A percentile compares a stretch with the other conserved stretches of the same genome.
phyloP scores from a whole-genome alignment of 2,329 filamentous ascomycete genomes.

The Trichoderma arundinaceum region DNA sequence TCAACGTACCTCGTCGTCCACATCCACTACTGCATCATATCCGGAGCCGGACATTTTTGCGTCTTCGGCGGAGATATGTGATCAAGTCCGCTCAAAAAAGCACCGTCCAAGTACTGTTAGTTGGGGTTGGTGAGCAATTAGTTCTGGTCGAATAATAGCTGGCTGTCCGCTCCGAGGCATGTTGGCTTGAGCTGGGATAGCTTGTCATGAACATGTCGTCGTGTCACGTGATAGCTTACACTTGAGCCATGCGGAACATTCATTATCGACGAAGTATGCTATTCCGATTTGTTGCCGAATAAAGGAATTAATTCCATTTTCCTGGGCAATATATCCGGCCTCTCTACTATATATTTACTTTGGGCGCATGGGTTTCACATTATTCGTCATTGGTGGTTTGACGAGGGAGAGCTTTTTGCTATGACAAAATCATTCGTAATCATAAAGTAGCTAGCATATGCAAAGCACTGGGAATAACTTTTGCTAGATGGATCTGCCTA shows the following conservation, averaged over 20 bases:
- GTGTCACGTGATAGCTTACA: constrained; percentile 24
- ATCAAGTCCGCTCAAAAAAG: not conserved
- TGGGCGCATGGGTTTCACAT: not conserved
- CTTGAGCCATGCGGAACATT: not conserved
- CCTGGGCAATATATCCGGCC: not conserved
- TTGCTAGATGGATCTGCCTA: not conserved
- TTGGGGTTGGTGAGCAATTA: not conserved
- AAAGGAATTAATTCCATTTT: not conserved
- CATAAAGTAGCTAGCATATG: not conserved
- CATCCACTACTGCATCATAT: constrained; percentile 97
- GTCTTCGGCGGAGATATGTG: constrained; percentile 2
- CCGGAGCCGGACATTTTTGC: constrained; percentile 76
- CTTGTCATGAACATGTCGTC: constrained; percentile 11
- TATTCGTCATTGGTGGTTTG: not conserved
- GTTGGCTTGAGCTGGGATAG: constrained; percentile 23
- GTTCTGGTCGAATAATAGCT: not conserved
- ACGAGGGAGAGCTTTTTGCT: not conserved
- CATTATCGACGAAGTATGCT: too few species aligned
- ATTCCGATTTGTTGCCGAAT: not conserved
- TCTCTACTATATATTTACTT: too few species aligned
- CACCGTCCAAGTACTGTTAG: not conserved
- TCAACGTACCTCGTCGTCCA: constrained; percentile 82
- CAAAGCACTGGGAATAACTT: not conserved
- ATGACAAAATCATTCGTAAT: too few species aligned
- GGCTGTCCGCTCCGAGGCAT: constrained; percentile 3